Conservation (phyloP, 768 basidiomycete species). For the Rhizopogon vesiculosus region DNA sequence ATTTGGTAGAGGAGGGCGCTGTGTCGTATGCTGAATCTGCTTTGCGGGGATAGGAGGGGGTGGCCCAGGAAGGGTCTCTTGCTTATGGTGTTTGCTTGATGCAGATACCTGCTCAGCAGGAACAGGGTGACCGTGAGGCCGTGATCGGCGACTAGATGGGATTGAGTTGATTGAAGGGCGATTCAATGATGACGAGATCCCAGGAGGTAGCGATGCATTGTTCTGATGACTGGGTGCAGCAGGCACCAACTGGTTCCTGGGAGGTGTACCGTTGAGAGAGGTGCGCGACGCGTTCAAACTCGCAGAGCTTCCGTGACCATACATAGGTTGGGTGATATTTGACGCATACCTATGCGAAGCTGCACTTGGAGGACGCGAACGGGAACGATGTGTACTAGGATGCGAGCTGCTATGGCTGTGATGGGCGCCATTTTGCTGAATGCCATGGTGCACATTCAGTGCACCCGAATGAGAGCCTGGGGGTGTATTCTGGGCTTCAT, state of each 20-base stretch:
- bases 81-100: not conserved
- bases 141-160: constrained; percentile 16
- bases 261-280: constrained; percentile 13
- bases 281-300: constrained; percentile 13
- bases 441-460: not conserved
- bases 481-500: constrained; percentile 8
- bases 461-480: constrained; percentile 3
- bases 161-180: constrained; percentile 3
- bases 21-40: constrained; percentile 13
- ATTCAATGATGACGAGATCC: not conserved
- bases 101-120: constrained; percentile 2
- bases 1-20: constrained; percentile 18
- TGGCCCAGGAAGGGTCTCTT: not conserved
- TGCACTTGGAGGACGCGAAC: constrained; percentile 23
- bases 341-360: constrained; percentile 27
- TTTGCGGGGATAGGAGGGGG: constrained; percentile 5
- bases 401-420: constrained; percentile 12
- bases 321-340: constrained; percentile 16
- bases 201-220: constrained; percentile 9
- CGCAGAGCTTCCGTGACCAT: constrained; percentile 22
- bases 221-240: constrained; percentile 7
- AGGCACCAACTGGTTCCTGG: not conserved
- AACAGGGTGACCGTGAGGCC: constrained; percentile 8
- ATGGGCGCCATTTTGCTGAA: not conserved
- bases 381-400: constrained; percentile 19